Conservation (phyloP, 495 filamentous ascomycete genomes). For the Penicillium cataractarum region DNA sequence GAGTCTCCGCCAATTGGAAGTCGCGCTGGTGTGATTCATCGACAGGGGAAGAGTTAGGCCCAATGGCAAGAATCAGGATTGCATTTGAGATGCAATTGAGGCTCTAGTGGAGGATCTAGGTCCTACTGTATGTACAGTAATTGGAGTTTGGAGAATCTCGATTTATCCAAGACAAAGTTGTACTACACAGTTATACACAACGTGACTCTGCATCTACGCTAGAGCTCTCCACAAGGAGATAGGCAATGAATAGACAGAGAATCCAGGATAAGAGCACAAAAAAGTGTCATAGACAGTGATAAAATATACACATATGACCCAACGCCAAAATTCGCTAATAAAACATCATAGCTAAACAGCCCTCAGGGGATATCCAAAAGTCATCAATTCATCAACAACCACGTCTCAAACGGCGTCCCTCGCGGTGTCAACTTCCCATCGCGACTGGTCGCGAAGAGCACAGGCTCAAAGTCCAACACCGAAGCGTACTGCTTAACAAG, state of each 20-base stretch:
- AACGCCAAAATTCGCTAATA: conserved; percentile 6
- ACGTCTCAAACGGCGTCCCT: conserved; percentile 45
- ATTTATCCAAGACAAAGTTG: background rate
- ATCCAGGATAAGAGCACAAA: no score
- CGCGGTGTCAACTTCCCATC: conserved; percentile 37
- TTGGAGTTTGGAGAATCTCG: no score
- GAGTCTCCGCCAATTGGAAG: conserved; percentile 21
- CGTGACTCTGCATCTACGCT: no score
- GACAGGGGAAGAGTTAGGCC: background rate
- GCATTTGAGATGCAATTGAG: background rate
- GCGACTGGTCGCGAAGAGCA: conserved; percentile 28
- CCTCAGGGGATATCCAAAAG: background rate
- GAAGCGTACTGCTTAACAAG: conserved; percentile 53
- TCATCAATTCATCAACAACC: conserved; percentile 38
- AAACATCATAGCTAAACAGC: background rate
- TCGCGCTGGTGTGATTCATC: conserved; percentile 19
- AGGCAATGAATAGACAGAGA: no score
- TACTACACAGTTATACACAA: background rate
- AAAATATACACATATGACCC: background rate
- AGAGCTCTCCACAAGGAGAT: background rate
- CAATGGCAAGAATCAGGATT: background rate
- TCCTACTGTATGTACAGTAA: no score
- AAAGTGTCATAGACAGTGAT: no score
- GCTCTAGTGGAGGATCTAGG: no score
- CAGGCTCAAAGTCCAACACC: conserved; percentile 48